phyloP scores from a whole-genome alignment of 176 grass and related monocot genomes.

The Eleusine coracana region DNA sequence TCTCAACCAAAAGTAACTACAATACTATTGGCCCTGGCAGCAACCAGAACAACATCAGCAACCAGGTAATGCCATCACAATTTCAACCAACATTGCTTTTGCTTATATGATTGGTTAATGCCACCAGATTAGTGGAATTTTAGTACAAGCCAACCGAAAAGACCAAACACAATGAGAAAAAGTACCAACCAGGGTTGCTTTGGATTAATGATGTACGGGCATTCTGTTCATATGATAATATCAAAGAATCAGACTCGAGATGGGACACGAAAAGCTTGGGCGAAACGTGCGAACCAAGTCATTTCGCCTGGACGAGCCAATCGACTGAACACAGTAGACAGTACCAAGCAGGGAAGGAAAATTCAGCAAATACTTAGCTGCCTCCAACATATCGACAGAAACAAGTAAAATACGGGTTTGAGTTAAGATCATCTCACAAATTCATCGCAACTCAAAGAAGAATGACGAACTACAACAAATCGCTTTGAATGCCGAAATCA shows the following conservation, averaged over 20 bases:
- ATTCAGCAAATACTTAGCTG: not conserved
- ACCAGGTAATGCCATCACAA: not conserved
- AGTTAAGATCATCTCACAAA: not conserved
- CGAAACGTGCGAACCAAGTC: not conserved
- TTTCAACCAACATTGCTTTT: not conserved
- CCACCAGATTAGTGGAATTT: conserved; percentile 32
- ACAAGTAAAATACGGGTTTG: no score
- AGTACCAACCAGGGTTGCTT: conserved; percentile 27
- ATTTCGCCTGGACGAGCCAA: conserved; percentile 18
- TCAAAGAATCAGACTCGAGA: not conserved
- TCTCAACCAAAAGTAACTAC: conserved; percentile 25
- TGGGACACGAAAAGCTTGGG: not conserved
- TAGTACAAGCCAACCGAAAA: conserved; percentile 28
- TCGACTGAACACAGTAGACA: not conserved
- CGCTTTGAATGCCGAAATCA: not conserved
- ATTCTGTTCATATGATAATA: not conserved
- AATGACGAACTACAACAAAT: not conserved
- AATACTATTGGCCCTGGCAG: not conserved
- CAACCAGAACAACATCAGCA: conserved; percentile 4
- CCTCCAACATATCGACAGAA: not conserved
- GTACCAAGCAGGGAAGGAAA: not conserved
- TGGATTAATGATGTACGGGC: conserved; percentile 9
- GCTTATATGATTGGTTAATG: not conserved
- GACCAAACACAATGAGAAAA: conserved; percentile 38
- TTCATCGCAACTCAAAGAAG: not conserved